Conservation (phyloP, 2,329 filamentous ascomycete genomes). For the Cladosporium phlei region DNA sequence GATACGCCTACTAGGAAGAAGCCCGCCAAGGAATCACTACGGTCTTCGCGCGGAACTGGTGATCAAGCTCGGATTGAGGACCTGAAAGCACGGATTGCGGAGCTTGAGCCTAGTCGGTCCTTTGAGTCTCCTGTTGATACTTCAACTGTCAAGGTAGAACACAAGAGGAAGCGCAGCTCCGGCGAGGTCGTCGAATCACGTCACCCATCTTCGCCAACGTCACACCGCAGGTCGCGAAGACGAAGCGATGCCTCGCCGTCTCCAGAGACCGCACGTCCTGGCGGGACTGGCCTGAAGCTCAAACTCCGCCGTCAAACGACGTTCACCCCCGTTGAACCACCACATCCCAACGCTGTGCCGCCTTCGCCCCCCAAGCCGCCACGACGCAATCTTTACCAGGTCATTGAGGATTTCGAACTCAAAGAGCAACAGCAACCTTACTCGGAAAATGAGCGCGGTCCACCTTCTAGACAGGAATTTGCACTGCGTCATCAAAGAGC, state of each 20-base stretch:
- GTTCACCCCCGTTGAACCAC: constrained; percentile 20
- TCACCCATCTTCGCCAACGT: constrained; percentile 17
- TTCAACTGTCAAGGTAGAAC: constrained; percentile 9
- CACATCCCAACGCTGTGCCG: constrained; percentile 29
- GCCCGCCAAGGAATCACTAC: constrained; percentile 5
- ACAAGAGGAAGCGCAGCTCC: constrained; percentile 22
- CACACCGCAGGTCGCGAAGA: constrained; percentile 19
- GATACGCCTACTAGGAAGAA: constrained; percentile 4
- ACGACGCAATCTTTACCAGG: constrained; percentile 26
- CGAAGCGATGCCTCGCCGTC: constrained; percentile 17
- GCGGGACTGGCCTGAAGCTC: constrained; percentile 27
- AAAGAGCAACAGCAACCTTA: constrained; percentile 32
- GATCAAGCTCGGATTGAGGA: constrained; percentile 22
- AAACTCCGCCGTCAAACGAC: constrained; percentile 21
- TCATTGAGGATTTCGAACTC: constrained; percentile 30
- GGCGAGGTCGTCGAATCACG: constrained; percentile 2
- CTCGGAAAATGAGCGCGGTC: constrained; percentile 28
- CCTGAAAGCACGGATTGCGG: constrained; percentile 28
- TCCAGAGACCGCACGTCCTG: constrained; percentile 21
- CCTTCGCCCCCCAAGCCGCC: constrained; percentile 27
- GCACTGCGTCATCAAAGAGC: constrained; percentile 20
- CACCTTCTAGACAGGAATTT: constrained; percentile 25
- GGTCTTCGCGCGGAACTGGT: constrained; percentile 4
- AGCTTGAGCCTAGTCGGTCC: constrained; percentile 24
- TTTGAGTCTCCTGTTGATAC: constrained; percentile 17